Evolutionary conservation across 805 yeast species (phyloP).

Genomic region (Scheffersomyces coipomensis): DNA sequence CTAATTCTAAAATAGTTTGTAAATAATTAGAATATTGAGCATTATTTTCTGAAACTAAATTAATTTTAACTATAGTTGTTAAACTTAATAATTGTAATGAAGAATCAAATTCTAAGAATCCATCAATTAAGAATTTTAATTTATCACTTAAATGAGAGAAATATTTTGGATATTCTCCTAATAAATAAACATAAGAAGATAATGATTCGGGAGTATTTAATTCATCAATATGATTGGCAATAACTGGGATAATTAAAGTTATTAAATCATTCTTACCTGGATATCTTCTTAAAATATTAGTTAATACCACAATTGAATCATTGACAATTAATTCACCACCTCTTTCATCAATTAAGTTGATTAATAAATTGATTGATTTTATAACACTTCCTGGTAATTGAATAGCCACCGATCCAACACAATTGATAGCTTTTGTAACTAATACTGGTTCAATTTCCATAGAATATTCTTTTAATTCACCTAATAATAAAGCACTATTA

Average conservation of each 20-base stretch:
- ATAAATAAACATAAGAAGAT: constrained; percentile 64
- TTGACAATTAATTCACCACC: constrained; percentile 59
- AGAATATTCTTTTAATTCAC: constrained; percentile 76
- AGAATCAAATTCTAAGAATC: constrained; percentile 59
- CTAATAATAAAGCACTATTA: constrained; percentile 57
- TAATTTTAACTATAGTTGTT: constrained; percentile 61
- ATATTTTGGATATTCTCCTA: constrained; percentile 68
- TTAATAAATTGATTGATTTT: constrained; percentile 59
- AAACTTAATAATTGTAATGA: constrained; percentile 58
- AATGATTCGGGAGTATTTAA: constrained; percentile 50
- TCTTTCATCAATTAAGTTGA: constrained; percentile 61
- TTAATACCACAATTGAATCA: constrained; percentile 60
- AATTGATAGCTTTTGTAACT: constrained; percentile 62
- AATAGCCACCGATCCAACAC: constrained; percentile 72
- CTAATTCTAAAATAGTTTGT: constrained; percentile 58
- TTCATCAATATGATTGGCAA: constrained; percentile 47
- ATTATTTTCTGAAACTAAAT: constrained; percentile 16
- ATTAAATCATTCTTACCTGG: constrained; percentile 50
- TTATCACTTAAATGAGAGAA: constrained; percentile 53
- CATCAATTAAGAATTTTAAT: constrained; percentile 45
- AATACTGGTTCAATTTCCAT: constrained; percentile 84
- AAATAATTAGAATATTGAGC: constrained; percentile 38
- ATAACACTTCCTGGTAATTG: constrained; percentile 52
- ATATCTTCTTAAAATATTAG: constrained; percentile 65
- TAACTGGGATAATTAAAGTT: constrained; percentile 54